Base-by-base conservation (phyloP, 2,329 filamentous ascomycete species). In the Colletotrichum neosansevieriae region DNA sequence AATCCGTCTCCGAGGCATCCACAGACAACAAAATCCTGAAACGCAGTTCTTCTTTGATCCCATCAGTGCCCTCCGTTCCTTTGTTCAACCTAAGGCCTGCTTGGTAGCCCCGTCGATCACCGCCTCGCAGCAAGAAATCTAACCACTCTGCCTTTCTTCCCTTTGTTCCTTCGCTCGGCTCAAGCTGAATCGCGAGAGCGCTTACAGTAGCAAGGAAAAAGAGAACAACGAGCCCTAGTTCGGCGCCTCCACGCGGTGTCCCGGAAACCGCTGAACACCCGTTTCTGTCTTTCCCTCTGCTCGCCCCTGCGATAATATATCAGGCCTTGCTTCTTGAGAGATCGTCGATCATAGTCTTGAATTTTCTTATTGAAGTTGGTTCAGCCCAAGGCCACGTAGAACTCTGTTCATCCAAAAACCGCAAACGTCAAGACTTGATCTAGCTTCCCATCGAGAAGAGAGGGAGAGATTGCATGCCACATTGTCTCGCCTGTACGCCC, bases 341-440 rank as follows among this genome's bases (percentile, higher is more conserved):
- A 67, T 69, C 62, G 49, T 62, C 49, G 17, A 44, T 63, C 62
- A 24, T 6, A 15, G 38, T 45, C 12, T 63, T 47, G 67, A 63
- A 66, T 57, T 47, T 53, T 4, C 15, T 53, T 17, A 24, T 32
- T 32, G 24, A 29, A 11, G 21, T 29, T 29, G 15, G 3, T 32
- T 13, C 49, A n/a, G 13, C 44, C 17, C 19, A 69, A 67, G 57
- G 57, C 67, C 53, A 68, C 50, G 44, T 53, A 69, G 15, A 21
- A 38, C n/a, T 51, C 24, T 42, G 51, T 58, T 21, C 29, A 29
- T 12, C 36, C 9, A 11, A 38, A 21, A 57, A 7, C 36, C 42
- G 29, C 50, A 57, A 50, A 45, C 42, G 50, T 53, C 17, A 47
- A 15, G 15, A 3, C 36, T 15, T 13, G 11, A 36, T 15, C 38